A percentile compares a stretch with the other conserved stretches of the same genome.
Conservation (phyloP, 306 rosid species). For the Acacia melanoxylon region DNA sequence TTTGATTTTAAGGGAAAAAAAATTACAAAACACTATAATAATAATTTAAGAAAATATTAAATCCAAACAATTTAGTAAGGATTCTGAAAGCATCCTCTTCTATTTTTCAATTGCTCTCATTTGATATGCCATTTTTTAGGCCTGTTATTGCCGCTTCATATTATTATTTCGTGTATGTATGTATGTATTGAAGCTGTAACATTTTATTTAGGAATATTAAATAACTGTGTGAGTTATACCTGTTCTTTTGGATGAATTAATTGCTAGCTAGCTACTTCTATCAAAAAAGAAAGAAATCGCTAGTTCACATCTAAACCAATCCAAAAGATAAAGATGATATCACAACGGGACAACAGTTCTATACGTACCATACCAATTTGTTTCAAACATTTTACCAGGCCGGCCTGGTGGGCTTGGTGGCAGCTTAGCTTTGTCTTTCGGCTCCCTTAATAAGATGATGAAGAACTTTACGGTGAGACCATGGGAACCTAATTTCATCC, state of each 20-base stretch:
- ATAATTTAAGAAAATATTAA: no score
- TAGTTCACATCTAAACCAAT: background rate
- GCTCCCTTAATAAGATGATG: background rate
- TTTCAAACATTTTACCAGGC: background rate
- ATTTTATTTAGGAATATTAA: background rate
- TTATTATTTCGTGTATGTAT: background rate
- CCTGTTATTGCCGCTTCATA: background rate
- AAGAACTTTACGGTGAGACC: background rate
- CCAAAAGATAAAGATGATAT: background rate
- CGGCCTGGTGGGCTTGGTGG: conserved; percentile 38
- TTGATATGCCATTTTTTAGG: background rate
- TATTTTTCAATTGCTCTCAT: background rate
- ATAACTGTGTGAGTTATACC: background rate
- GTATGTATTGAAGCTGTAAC: background rate
- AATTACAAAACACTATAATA: no score
- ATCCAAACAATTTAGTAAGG: no score
- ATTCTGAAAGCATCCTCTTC: no score
- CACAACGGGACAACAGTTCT: background rate
- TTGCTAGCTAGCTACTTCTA: background rate
- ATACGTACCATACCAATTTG: background rate
- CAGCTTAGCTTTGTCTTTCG: conserved; percentile 1
- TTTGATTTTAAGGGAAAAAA: no score
- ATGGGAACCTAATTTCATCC: no score
- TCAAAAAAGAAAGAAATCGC: background rate
- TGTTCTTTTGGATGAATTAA: background rate